Base-by-base conservation (phyloP, 768 basidiomycete genomes). In the Lentinula sp. region DNA sequence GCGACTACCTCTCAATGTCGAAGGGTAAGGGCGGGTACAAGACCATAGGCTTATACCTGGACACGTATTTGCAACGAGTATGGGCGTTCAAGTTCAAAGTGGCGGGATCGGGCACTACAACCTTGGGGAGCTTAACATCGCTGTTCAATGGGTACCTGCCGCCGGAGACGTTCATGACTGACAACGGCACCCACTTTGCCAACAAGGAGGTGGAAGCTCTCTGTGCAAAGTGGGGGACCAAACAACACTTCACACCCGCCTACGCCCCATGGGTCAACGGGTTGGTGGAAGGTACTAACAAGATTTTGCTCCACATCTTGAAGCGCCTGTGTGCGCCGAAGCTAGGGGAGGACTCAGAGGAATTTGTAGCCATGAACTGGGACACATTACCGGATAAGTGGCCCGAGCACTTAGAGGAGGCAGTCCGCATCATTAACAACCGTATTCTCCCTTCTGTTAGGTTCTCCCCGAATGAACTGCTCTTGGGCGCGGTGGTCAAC, bases 61-160 rank as follows among this genome's bases (percentile, higher is more conserved):
- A 78, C 59, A 68, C 64, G 0, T 76, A 53, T 59, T 67, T 71
- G 3, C 70, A 70, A 39, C 68, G 66, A 10, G 65, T 69, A 0
- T 77, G 73, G 73, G 74, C 56, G 0, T 66, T 52, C 64, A 72
- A 68, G 48, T 61, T 66, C 42, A 75, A 74, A 45, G 20, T 18
- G 2, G 39, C 35, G 1, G 55, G 46, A 12, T 33, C 55, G 39
- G 39, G 9, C 1, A 4, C 8, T 3, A 54, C 52, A 1, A 54
- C 52, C 1, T 7, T 1, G 9, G 6, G 2, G 3, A 54, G 52
- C 32, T 10, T 54, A n/a, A 13, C 13, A 2, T n/a, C 33, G 15
- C 71, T 79, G 10, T 66, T 60, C 35, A 45, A 66, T 2, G 43
- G 48, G 0, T 76, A 71, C 55, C 33, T 51, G 1, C 50, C 65